Evolutionary conservation across 75 land plant species (phyloP).

Genomic region (Gnetum montanum): DNA sequence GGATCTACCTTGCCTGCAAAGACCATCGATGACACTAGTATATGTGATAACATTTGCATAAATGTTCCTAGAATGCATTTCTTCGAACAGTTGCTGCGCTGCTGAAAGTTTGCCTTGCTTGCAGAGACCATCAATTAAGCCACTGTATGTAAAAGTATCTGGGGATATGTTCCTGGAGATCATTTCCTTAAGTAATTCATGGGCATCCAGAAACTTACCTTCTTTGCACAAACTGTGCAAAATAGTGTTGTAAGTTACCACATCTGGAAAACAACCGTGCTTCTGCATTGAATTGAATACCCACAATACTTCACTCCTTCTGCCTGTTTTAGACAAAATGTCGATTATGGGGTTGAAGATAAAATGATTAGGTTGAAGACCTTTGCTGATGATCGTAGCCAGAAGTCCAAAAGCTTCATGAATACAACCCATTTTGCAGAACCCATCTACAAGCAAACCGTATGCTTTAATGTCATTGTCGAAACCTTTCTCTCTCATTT

Average conservation of each 20-base stretch:
- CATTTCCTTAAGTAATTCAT: conserved; percentile 6
- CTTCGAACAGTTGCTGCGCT: conserved; percentile 9
- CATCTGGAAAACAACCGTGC: no score
- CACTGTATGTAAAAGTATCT: conserved; percentile 18
- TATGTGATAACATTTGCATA: conserved; percentile 6
- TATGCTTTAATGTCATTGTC: no score
- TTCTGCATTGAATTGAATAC: no score
- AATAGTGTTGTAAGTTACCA: not conserved
- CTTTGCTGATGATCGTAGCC: no score
- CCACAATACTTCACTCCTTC: no score
- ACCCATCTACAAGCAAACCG: no score
- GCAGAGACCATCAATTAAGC: conserved; percentile 12
- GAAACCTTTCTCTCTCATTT: no score
- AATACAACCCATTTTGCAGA: no score
- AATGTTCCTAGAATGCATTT: conserved; percentile 6
- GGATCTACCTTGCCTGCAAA: conserved; percentile 17
- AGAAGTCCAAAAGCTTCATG: no score
- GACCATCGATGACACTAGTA: conserved; percentile 11
- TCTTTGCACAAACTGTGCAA: not conserved
- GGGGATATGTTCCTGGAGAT: not conserved
- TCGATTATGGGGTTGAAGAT: no score
- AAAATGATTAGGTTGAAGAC: no score
- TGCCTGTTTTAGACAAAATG: no score
- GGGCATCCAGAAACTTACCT: conserved; percentile 1
- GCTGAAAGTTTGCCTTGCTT: conserved; percentile 11